phyloP scores from a whole-genome alignment of 768 basidiomycete species.

The Suillus brevipes region DNA sequence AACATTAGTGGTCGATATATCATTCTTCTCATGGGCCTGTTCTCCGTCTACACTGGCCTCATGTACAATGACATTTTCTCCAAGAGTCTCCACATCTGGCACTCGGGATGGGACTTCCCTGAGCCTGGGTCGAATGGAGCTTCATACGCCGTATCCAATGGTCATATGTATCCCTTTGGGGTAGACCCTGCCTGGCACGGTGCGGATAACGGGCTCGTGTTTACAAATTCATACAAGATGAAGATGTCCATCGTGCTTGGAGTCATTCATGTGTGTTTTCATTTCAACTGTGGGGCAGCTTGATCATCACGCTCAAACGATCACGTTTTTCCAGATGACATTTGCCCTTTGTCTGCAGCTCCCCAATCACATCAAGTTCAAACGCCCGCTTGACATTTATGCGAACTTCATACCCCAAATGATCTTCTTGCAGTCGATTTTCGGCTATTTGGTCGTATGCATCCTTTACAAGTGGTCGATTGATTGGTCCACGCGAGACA shows the following conservation, averaged over 20 bases:
- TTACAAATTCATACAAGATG: conserved; percentile 99
- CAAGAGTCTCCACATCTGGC: conserved; percentile 82
- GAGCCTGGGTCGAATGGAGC: conserved; percentile 47
- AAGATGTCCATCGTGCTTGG: conserved; percentile 98
- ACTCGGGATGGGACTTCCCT: conserved; percentile 85
- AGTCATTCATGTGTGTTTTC: conserved; percentile 83
- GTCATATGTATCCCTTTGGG: conserved; percentile 87
- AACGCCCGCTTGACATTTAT: conserved; percentile 81
- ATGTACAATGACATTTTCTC: conserved; percentile 99
- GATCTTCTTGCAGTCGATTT: conserved; percentile 96
- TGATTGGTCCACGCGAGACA: conserved; percentile 77
- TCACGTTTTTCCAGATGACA: conserved; percentile 73
- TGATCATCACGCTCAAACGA: conserved; percentile 10
- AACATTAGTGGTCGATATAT: conserved; percentile 89
- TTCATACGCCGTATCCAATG: conserved; percentile 54
- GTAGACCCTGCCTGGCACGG: conserved; percentile 96
- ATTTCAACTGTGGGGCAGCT: conserved; percentile 1
- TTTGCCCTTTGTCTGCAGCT: conserved; percentile 96
- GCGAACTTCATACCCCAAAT: conserved; percentile 97
- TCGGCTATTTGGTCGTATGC: conserved; percentile 92
- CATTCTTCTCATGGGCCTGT: conserved; percentile 96
- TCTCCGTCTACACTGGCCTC: conserved; percentile 94
- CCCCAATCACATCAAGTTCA: conserved; percentile 94
- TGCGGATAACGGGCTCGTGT: conserved; percentile 86
- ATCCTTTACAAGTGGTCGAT: conserved; percentile 97